phyloP scores from a whole-genome alignment of 345 rosid species.

The Alliaria petiolata region DNA sequence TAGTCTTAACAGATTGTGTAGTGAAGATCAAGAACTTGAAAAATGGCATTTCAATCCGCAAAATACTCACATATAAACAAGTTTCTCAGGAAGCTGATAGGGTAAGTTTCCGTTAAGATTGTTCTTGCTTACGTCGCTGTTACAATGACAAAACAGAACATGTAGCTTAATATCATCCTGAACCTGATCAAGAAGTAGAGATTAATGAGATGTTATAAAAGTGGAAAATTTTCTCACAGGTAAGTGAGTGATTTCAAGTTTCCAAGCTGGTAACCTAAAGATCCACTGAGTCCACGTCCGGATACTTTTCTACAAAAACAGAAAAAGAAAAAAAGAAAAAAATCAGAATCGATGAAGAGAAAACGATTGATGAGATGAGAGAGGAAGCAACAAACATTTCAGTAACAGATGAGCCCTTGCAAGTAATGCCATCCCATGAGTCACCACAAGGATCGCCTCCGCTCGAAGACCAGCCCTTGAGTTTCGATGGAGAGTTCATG shows the following conservation, averaged over 20 bases:
- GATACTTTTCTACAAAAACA: conserved; percentile 58
- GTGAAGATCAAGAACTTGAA: neutral
- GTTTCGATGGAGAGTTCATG: conserved; percentile 70
- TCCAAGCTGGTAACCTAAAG: conserved; percentile 76
- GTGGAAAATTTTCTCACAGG: conserved; percentile 53
- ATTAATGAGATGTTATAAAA: neutral
- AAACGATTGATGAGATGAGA: neutral
- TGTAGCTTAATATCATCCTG: neutral
- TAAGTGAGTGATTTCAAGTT: conserved; percentile 77
- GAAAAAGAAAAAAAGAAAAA: neutral
- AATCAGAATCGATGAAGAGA: neutral
- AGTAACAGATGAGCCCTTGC: conserved; percentile 77
- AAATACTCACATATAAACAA: conserved; percentile 52
- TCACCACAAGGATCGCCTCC: conserved; percentile 95
- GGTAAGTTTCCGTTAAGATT: conserved; percentile 76
- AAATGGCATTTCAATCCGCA: neutral
- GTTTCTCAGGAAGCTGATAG: conserved; percentile 88
- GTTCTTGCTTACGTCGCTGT: conserved; percentile 91
- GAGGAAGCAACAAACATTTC: conserved; percentile 48
- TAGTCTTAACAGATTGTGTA: neutral
- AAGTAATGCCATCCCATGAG: conserved; percentile 81
- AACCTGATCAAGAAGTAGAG: conserved; percentile 19
- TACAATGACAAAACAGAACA: conserved; percentile 46
- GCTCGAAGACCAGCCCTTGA: conserved; percentile 63
- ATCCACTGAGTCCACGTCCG: conserved; percentile 70